Evolutionary conservation across 805 yeast genomes (phyloP).

Genomic region (Wickerhamiella qilinensis): DNA sequence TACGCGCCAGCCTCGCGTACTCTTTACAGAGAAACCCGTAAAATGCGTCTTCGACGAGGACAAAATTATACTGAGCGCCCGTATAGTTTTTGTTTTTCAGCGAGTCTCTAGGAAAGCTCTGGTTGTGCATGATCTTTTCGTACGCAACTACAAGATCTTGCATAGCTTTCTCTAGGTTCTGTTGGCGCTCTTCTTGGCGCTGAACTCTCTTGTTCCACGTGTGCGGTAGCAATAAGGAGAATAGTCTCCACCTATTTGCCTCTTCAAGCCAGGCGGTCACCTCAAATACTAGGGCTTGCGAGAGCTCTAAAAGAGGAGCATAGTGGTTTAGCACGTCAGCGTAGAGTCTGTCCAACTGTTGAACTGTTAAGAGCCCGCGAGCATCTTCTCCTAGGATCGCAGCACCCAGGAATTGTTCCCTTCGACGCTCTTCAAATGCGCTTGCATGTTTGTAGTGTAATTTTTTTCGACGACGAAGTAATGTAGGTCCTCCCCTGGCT

Average conservation of each 20-base stretch:
- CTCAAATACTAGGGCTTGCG: conserved; percentile 8
- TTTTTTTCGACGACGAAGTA: background rate
- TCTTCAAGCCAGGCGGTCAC: conserved; percentile 13
- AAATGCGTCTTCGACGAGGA: conserved; percentile 8
- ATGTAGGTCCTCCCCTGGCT: background rate
- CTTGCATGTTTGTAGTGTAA: conserved; percentile 1
- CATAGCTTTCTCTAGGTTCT: conserved; percentile 3
- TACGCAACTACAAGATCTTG: conserved; percentile 4
- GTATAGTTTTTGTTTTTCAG: background rate
- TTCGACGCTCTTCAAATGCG: conserved; percentile 3
- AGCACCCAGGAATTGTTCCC: conserved; percentile 1
- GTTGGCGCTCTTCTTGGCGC: conserved; percentile 3
- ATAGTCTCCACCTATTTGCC: conserved; percentile 13
- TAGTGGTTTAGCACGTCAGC: conserved; percentile 5
- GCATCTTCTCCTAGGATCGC: background rate
- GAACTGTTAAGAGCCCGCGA: background rate
- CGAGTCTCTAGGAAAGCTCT: conserved; percentile 2
- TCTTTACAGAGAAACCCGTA: conserved; percentile 10
- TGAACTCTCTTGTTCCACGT: conserved; percentile 3
- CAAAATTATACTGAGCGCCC: conserved; percentile 4
- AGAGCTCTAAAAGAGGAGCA: conserved; percentile 6
- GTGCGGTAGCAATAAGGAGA: conserved; percentile 7
- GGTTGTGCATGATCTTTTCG: conserved; percentile 2
- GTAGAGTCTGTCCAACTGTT: conserved; percentile 7
- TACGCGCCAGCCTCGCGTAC: conserved; percentile 7